Base-by-base conservation (phyloP, 2,329 filamentous ascomycete species). In the Diaporthe humulicola region DNA sequence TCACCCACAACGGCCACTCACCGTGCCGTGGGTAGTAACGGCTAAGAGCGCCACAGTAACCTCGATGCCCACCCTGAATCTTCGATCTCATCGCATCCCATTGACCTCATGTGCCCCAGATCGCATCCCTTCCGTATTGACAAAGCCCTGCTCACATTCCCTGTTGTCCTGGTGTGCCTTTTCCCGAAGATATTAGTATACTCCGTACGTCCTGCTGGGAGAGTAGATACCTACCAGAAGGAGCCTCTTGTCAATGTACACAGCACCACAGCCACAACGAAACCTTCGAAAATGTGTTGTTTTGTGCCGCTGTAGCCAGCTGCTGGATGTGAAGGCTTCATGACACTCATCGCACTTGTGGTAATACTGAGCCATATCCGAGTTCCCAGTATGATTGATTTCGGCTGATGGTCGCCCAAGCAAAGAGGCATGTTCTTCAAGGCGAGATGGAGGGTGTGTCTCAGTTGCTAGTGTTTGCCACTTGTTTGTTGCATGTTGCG, bases 291-390 rank as follows among this genome's bases (percentile, higher is more conserved):
- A 42, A 28, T 61, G 57, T 15, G 57, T 42, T 38, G 14, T 42
- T 33, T 64, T 54, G 19, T 72, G 45, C 57, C 19, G 57, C 45
- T 54, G 52, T 15, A 54, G 22, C 57, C 57, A 60, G 10, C 56
- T 52, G 45, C 28, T 64, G 10, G 45, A 25, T 2, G 57, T n/a
- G 17, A 61, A 64, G 17, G 19, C 36, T 40, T 52, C 45, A 25
- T 54, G 57, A 22, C 70, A 64, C 57, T 54, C 45, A 22, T 72
- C 45, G 4, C 57, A 54, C 36, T 52, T 64, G 38, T 64, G 58
- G 6, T 54, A 52, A 25, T n/a, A 17, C 25, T 25, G 30, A 9
- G 22, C 10, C 7, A 25, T 1, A 15, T 61, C 45, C 45, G 30
- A 15, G 8, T 52, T 52, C 1, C 33, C 33, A 38, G 5, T 7